Evolutionary conservation across 192 early-diverging fungal species (phyloP).

Genomic region (Backusella circina): DNA sequence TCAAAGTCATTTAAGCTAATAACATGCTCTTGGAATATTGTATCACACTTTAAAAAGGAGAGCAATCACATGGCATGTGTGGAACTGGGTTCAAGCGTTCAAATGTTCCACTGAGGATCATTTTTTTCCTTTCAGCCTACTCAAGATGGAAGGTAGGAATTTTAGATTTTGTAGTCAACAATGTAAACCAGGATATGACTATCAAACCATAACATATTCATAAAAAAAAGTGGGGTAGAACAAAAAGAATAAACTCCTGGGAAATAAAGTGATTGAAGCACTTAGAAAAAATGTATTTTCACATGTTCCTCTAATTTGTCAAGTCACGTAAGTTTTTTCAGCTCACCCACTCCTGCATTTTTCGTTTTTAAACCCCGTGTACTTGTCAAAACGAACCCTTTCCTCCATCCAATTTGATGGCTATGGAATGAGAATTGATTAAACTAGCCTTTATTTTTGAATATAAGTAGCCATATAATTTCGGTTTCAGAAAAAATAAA

Average conservation of each 20-base stretch:
- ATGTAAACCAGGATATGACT: background rate
- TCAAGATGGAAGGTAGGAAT: background rate
- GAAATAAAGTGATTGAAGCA: background rate
- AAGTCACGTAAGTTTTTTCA: background rate
- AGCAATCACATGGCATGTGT: slow-evolving; percentile 4
- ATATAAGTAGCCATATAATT: background rate
- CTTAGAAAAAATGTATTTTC: background rate
- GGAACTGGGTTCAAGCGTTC: background rate
- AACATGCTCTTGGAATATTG: background rate
- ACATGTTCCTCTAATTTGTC: background rate
- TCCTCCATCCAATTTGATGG: background rate
- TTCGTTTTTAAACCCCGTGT: background rate
- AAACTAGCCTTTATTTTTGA: background rate
- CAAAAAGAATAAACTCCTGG: background rate
- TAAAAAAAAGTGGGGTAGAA: background rate
- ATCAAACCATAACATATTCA: background rate
- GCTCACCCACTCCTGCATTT: background rate
- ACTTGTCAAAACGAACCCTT: background rate
- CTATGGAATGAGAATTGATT: background rate
- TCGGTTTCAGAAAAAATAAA: background rate
- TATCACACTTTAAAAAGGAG: background rate
- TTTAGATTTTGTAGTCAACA: background rate
- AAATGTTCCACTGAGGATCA: background rate
- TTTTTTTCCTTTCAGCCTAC: background rate
- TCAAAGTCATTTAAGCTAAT: background rate